phyloP scores from a whole-genome alignment of 2,329 filamentous ascomycete species.

The Exophiala phaeomuriformis region DNA sequence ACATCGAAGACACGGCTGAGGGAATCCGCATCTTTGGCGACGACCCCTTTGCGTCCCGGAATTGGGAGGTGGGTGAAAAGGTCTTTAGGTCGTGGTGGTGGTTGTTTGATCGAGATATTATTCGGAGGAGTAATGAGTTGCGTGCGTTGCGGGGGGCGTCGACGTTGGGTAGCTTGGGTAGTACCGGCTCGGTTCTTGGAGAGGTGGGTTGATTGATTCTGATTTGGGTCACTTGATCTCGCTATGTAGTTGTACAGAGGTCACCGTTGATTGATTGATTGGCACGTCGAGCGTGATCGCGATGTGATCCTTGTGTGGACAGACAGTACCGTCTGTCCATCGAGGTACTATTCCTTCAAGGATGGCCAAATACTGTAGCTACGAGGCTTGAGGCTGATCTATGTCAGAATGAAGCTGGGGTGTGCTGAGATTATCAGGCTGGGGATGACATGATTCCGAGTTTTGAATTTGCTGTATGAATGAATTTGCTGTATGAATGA shows the following conservation, averaged over 20 bases:
- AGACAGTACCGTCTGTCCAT: too few relatives aligned
- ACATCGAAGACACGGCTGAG: conserved; percentile 50
- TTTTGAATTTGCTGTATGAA: too few relatives aligned
- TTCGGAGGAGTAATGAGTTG: conserved; percentile 50
- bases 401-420: too few relatives aligned
- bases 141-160: conserved; percentile 41
- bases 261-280: too few relatives aligned
- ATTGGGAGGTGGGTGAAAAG: conserved; percentile 54
- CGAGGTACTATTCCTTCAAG: too few relatives aligned
- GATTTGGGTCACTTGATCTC: background rate
- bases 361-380: too few relatives aligned
- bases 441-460: too few relatives aligned
- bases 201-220: conserved; percentile 16
- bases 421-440: too few relatives aligned
- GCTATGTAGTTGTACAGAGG: too few relatives aligned
- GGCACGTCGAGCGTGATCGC: background rate
- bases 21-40: conserved; percentile 46
- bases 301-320: background rate
- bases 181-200: conserved; percentile 16
- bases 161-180: conserved; percentile 16
- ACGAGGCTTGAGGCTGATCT: too few relatives aligned
- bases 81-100: conserved; percentile 57
- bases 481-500: too few relatives aligned
- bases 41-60: conserved; percentile 43
- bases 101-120: conserved; percentile 47